Evolutionary conservation across 2,329 filamentous ascomycete genomes (phyloP).

Genomic region (Ophiocordyceps camponoti-floridani): DNA sequence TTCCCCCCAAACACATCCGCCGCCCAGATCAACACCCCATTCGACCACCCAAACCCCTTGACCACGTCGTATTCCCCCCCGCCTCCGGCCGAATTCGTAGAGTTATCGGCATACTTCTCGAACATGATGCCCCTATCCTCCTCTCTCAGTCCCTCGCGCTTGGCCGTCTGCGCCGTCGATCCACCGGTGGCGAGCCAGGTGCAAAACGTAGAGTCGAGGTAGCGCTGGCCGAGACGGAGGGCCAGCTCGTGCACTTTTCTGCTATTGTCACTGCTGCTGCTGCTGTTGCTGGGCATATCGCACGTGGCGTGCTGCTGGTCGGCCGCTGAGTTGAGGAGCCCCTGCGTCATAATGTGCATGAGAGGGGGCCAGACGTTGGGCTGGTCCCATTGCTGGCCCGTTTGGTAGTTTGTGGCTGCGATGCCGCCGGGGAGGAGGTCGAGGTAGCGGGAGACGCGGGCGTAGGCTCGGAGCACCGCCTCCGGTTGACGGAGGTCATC

Average conservation of each 20-base stretch:
- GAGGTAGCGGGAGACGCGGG: constrained; percentile 34
- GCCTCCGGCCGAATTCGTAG: constrained; percentile 40
- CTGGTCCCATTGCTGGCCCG: constrained; percentile 52
- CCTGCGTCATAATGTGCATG: constrained; percentile 45
- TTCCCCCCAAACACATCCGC: constrained; percentile 41
- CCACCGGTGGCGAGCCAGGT: constrained; percentile 53
- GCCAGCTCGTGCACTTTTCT: constrained; percentile 32
- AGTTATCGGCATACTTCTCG: constrained; percentile 47
- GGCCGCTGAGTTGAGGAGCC: constrained; percentile 36
- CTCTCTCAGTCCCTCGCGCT: constrained; percentile 25
- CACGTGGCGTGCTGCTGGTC: background rate
- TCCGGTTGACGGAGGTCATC: constrained; percentile 37
- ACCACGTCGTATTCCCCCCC: constrained; percentile 54
- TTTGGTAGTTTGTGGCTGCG: constrained; percentile 40
- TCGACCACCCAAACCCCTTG: constrained; percentile 54
- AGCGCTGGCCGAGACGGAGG: constrained; percentile 42
- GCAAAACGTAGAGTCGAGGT: constrained; percentile 50
- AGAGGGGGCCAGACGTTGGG: constrained; percentile 54
- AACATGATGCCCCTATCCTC: constrained; percentile 43
- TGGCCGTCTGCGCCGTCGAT: constrained; percentile 31
- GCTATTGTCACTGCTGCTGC: background rate
- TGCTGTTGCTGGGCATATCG: too few species aligned
- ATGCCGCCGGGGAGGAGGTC: constrained; percentile 35
- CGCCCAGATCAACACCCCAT: constrained; percentile 49
- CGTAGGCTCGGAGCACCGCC: constrained; percentile 35